A percentile compares a stretch with the other conserved stretches of the same genome.
Evolutionary conservation across 345 rosid genomes (phyloP).

Genomic region (Salix arbutifolia): DNA sequence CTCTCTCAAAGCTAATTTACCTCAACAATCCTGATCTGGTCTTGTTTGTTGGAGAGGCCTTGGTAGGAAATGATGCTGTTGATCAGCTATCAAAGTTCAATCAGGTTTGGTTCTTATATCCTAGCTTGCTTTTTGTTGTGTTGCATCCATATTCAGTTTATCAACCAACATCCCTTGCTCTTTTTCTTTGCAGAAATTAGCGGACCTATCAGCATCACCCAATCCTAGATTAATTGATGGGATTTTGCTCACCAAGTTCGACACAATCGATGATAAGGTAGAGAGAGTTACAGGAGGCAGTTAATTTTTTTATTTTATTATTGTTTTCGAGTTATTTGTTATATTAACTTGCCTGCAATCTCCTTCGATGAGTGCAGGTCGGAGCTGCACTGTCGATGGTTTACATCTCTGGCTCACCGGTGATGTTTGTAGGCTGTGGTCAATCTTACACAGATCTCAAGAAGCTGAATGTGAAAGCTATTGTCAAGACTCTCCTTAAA

Average conservation of each 20-base stretch:
- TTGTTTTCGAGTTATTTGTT: background rate
- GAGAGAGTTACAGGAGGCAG: no score
- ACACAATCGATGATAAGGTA: constrained; percentile 97
- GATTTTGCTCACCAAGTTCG: constrained; percentile 89
- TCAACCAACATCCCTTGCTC: background rate
- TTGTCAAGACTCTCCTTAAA: constrained; percentile 88
- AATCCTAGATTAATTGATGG: constrained; percentile 83
- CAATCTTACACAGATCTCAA: constrained; percentile 93
- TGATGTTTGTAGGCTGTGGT: constrained; percentile 99
- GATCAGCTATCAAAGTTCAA: constrained; percentile 94
- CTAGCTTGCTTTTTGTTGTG: background rate
- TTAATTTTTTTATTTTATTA: background rate
- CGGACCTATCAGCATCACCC: constrained; percentile 75
- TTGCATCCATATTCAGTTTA: constrained; percentile 1
- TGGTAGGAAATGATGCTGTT: constrained; percentile 97
- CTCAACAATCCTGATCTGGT: constrained; percentile 88
- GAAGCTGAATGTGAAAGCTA: constrained; percentile 82
- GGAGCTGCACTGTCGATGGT: constrained; percentile 99
- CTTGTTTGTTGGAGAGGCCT: constrained; percentile 97
- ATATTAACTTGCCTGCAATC: background rate
- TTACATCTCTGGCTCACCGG: constrained; percentile 90
- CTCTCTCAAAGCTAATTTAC: constrained; percentile 84
- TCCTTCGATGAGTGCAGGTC: constrained; percentile 43
- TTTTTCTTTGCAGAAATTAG: constrained; percentile 57
- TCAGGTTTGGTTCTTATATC: constrained; percentile 48